Base-by-base conservation (phyloP, 2,329 filamentous ascomycete genomes). In the Elsinoe arachidis region DNA sequence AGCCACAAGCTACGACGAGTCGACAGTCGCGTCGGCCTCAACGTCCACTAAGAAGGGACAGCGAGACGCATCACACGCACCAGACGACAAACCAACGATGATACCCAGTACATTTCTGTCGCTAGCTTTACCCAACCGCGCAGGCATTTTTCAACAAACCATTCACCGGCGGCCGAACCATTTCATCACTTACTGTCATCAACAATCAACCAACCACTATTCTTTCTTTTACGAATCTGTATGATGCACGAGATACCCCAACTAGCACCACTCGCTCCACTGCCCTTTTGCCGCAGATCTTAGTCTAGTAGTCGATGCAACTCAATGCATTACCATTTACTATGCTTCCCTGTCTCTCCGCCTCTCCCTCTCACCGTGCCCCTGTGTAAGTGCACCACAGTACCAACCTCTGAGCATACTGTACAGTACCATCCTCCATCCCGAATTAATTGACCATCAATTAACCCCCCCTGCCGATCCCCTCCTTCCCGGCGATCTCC, bases 21-120 rank as follows among this genome's bases (percentile, higher is more conserved):
- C 10, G 54, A 56, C 23, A 56, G 54, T 30, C 54, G 54, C n/a
- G 33, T 56, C 30, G 54, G 54, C 15, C 43, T 56, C 19, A 56
- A 56, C 26, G 41, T 39, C 17, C 49, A 53, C 19, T 53, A n/a
- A 39, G 15, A 2, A 19, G 12, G 12, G 33, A 30, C 30, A 51
- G 21, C 10, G 17, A 21, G 26, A 38, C 34, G 30, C 15, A 17
- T 5, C 41, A 14, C 15, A 15, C 41, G 12, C 41, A 5, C 3
- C 23, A 17, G 41, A 11, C 41, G 41, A 46, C 41, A 53, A 10
- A 46, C 41, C 41, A 34, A 53, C 34, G 11, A 53, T 53, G 49
- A 53, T 53, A 53, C 49, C 49, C 49, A 53, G 35, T 53, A 38
- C 34, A 26, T 38, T 30, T 53, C 33, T 35, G 49, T 53, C 49